phyloP scores from a whole-genome alignment of 2,329 filamentous ascomycete genomes.

The Orbilia blumenaviensis region DNA sequence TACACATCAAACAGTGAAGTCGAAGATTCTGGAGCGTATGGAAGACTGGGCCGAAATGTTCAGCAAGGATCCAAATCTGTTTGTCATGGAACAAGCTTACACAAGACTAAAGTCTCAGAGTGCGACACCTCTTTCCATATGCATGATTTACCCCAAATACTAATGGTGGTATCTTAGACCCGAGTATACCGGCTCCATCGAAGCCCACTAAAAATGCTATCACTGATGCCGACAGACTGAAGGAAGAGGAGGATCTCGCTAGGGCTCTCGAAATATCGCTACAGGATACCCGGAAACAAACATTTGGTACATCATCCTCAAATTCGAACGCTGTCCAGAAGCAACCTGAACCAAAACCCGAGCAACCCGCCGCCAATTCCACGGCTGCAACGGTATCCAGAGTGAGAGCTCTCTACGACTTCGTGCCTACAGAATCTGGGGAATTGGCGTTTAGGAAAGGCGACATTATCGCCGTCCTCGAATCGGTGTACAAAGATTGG shows the following conservation, averaged over 20 bases:
- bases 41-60: slow-evolving; percentile 97
- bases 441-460: slow-evolving; percentile 97
- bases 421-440: slow-evolving; percentile 89
- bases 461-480: slow-evolving; percentile 94
- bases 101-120: slow-evolving; percentile 80
- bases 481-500: slow-evolving; percentile 99
- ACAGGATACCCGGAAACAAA: slow-evolving; percentile 78
- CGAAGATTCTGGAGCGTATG: slow-evolving; percentile 97
- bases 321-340: slow-evolving; percentile 59
- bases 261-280: slow-evolving; percentile 93
- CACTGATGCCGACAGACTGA: slow-evolving; percentile 86
- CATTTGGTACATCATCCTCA: slow-evolving; percentile 60
- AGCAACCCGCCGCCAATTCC: slow-evolving; percentile 75
- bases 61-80: slow-evolving; percentile 83
- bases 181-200: slow-evolving; percentile 87
- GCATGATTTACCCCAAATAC: not conserved
- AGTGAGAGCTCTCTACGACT: slow-evolving; percentile 92
- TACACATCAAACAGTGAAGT: slow-evolving; percentile 94
- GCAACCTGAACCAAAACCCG: slow-evolving; percentile 61
- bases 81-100: slow-evolving; percentile 97
- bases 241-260: slow-evolving; percentile 96
- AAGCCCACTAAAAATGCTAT: slow-evolving; percentile 93
- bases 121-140: slow-evolving; percentile 59
- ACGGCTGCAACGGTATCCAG: slow-evolving; percentile 96
- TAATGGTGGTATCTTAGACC: slow-evolving; percentile 68